Conservation (phyloP, 805 yeast species). For the Candida easanensis region DNA sequence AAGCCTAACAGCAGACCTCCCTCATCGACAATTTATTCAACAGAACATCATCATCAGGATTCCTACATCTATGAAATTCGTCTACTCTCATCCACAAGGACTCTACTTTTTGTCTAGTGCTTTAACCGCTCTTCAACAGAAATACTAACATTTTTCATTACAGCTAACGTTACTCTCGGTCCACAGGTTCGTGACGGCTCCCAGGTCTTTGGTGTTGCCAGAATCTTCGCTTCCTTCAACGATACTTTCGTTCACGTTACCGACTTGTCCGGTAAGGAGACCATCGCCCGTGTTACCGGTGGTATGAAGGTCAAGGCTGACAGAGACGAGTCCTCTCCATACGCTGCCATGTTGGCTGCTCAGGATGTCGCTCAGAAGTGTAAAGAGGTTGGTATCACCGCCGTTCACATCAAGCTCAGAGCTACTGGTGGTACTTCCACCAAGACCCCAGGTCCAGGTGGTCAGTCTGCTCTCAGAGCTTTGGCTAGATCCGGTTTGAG, state of each 20-base stretch:
- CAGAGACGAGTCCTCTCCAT: conserved; percentile 99
- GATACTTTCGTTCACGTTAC: conserved; percentile 99
- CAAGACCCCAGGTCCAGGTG: conserved; percentile 99
- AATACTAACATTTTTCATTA: conserved; percentile 22
- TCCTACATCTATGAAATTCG: too few species aligned
- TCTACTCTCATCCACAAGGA: too few species aligned
- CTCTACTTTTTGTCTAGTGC: too few species aligned
- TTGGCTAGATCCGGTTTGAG: conserved; percentile 99
- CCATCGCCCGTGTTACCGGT: conserved; percentile 99
- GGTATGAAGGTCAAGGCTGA: conserved; percentile 99
- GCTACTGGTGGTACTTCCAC: conserved; percentile 99
- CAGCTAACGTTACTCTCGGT: conserved; percentile 64
- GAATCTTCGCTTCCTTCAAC: conserved; percentile 99
- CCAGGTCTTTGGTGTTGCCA: conserved; percentile 99
- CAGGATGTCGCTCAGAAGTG: conserved; percentile 99
- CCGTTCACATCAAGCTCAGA: conserved; percentile 99
- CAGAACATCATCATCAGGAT: too few species aligned
- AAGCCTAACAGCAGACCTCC: too few species aligned
- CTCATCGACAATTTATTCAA: too few species aligned
- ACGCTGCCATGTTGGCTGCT: conserved; percentile 99
- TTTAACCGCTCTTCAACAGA: background rate
- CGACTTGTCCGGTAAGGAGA: conserved; percentile 99
- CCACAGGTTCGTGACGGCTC: conserved; percentile 94
- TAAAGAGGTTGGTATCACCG: conserved; percentile 99
- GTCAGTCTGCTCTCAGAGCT: conserved; percentile 99